Percentiles rank a stretch among this genome's conserved stretches.
These are phyloP conservation scores for Zygosaccharomyces pseudobailii DNA, from an alignment of 1,139 yeast species.

Conservation along the genomic window DNA sequence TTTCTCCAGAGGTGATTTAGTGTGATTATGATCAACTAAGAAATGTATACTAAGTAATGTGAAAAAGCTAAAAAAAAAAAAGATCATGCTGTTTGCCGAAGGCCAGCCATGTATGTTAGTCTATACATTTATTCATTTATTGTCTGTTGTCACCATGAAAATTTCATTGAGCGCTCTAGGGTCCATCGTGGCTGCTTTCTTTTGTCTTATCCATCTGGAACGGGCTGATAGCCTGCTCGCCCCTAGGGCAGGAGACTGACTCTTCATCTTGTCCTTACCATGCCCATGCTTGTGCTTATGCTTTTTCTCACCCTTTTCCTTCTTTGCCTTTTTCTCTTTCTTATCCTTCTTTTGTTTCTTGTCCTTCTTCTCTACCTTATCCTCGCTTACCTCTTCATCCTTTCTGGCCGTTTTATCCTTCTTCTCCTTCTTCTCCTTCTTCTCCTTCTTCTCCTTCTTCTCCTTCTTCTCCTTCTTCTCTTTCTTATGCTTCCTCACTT, in stretches of 20 bases:
- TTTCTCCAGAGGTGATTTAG: background rate
- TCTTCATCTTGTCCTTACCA: constrained; percentile 30
- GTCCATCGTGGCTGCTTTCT: constrained; percentile 87
- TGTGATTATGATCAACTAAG: background rate
- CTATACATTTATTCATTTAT: constrained; percentile 20
- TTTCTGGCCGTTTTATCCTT: constrained; percentile 12
- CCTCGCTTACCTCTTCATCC: constrained; percentile 7
- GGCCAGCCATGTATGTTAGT: background rate
- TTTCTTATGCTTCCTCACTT: constrained; percentile 12
- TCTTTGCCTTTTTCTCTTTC: constrained; percentile 28
- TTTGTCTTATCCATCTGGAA: constrained; percentile 81
- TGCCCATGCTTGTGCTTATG: constrained; percentile 32
- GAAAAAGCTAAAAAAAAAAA: background rate
- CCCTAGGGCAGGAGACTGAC: constrained; percentile 36
- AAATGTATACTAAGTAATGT: background rate
- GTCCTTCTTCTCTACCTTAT: constrained; percentile 27
- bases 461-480: constrained; percentile 34
- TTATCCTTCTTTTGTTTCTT: constrained; percentile 36
- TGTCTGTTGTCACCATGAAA: constrained; percentile 67
- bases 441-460: constrained; percentile 34
- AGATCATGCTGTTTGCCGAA: background rate
- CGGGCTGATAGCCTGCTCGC: constrained; percentile 72
- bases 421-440: constrained; percentile 25
- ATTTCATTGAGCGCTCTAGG: constrained; percentile 84
- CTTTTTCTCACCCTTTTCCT: constrained; percentile 33